Evolutionary conservation across 202 grass and related monocot genomes (phyloP).

Genomic region (Carex sylvatica): DNA sequence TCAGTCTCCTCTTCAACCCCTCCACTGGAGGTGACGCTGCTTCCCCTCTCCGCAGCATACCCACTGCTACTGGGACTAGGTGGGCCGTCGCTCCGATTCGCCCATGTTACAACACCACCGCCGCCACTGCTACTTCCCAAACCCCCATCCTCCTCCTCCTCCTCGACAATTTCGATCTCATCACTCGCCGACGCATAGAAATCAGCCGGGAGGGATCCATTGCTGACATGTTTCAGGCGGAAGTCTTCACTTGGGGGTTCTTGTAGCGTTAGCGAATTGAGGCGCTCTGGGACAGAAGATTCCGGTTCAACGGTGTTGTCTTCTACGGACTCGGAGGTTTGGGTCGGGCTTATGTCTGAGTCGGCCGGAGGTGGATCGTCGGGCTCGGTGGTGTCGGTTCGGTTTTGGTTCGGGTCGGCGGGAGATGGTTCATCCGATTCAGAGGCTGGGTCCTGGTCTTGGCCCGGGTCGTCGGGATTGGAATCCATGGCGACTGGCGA

Average conservation of each 20-base stretch:
- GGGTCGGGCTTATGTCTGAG: conserved; percentile 42
- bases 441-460: conserved; percentile 14
- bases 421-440: background rate
- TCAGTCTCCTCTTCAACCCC: conserved; percentile 48
- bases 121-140: conserved; percentile 40
- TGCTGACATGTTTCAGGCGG: conserved; percentile 30
- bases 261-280: conserved; percentile 1
- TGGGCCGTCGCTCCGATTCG: conserved; percentile 36
- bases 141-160: conserved; percentile 47
- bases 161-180: conserved; percentile 57
- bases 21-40: conserved; percentile 58
- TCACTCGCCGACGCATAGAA: conserved; percentile 24
- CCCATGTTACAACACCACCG: conserved; percentile 23
- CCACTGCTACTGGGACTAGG: conserved; percentile 82
- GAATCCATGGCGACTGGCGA: conserved; percentile 26
- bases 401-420: background rate
- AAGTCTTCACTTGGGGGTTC: background rate
- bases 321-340: background rate
- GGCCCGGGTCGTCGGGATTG: conserved; percentile 34
- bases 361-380: conserved; percentile 22
- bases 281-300: background rate
- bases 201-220: conserved; percentile 52
- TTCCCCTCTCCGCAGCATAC: conserved; percentile 79
- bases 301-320: background rate
- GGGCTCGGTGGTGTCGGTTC: background rate